phyloP scores from a whole-genome alignment of 768 basidiomycete species.

The Gautieria morchelliformis region DNA sequence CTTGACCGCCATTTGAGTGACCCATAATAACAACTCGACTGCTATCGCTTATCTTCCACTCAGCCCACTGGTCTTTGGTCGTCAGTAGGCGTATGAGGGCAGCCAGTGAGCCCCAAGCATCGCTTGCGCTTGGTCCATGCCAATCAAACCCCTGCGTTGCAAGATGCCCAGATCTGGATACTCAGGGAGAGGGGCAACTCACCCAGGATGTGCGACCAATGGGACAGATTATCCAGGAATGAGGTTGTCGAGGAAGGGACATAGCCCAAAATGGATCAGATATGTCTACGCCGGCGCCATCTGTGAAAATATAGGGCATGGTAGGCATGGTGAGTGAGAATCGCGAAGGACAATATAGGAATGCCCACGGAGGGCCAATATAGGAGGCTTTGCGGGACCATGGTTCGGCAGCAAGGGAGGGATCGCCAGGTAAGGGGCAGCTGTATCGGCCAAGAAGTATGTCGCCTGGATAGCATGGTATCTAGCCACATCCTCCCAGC shows the following conservation, averaged over 20 bases:
- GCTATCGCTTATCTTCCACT: conserved; percentile 28
- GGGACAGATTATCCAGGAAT: conserved; percentile 73
- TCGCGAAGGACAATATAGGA: conserved; percentile 3
- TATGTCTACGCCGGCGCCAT: conserved; percentile 83
- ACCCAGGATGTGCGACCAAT: conserved; percentile 84
- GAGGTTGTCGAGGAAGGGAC: conserved; percentile 45
- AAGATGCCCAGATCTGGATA: background rate
- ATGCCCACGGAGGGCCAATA: conserved; percentile 55
- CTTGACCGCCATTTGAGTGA: conserved; percentile 92
- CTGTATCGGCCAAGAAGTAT: conserved; percentile 47
- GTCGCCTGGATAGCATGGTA: conserved; percentile 40
- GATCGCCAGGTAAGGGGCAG: conserved; percentile 47
- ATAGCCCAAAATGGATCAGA: conserved; percentile 47
- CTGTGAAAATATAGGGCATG: conserved; percentile 24
- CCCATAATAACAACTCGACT: conserved; percentile 63
- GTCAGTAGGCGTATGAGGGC: conserved; percentile 43
- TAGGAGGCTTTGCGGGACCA: conserved; percentile 32
- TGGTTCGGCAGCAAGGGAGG: conserved; percentile 37
- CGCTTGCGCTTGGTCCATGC: conserved; percentile 74
- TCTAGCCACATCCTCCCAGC: conserved; percentile 7
- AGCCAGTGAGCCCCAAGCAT: conserved; percentile 56
- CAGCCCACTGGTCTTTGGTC: conserved; percentile 26
- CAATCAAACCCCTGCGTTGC: conserved; percentile 71
- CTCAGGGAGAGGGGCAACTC: conserved; percentile 8
- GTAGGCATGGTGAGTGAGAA: conserved; percentile 16